Evolutionary conservation across 805 yeast genomes (phyloP).

Genomic region (Debaryomyces maramus): DNA sequence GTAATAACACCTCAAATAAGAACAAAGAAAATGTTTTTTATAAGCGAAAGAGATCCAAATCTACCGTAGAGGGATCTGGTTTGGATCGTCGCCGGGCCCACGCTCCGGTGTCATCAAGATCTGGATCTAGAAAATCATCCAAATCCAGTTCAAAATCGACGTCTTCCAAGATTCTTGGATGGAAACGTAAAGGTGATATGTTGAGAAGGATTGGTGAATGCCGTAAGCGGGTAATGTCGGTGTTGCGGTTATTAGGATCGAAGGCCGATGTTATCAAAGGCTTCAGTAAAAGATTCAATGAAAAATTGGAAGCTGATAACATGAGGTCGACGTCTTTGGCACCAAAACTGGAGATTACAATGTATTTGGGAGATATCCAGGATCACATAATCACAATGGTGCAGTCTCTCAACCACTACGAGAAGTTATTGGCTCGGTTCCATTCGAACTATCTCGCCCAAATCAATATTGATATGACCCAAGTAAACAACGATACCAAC

Average conservation of each 20-base stretch:
- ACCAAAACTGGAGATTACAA: conserved; percentile 73
- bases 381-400: conserved; percentile 98
- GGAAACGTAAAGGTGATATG: conserved; percentile 96
- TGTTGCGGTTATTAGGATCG: conserved; percentile 78
- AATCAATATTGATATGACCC: conserved; percentile 96
- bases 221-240: conserved; percentile 90
- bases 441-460: conserved; percentile 96
- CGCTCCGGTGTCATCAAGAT: conserved; percentile 6
- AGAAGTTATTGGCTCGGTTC: conserved; percentile 88
- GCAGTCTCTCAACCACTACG: conserved; percentile 90
- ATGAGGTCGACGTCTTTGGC: not conserved
- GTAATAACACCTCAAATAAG: conserved; percentile 6
- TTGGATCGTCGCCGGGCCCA: conserved; percentile 4
- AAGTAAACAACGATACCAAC: conserved; percentile 94
- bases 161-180: conserved; percentile 52
- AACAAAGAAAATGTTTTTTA: conserved; percentile 26
- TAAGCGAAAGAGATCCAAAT: conserved; percentile 36
- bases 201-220: conserved; percentile 92
- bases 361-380: conserved; percentile 95
- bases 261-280: conserved; percentile 98
- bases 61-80: conserved; percentile 33
- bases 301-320: conserved; percentile 9
- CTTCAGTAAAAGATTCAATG: conserved; percentile 80
- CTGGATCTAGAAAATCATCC: conserved; percentile 8
- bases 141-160: conserved; percentile 38